These are phyloP conservation scores for Leishmania guyanensis DNA, from an alignment of 208 protist genomes.

Conservation along the genomic window DNA sequence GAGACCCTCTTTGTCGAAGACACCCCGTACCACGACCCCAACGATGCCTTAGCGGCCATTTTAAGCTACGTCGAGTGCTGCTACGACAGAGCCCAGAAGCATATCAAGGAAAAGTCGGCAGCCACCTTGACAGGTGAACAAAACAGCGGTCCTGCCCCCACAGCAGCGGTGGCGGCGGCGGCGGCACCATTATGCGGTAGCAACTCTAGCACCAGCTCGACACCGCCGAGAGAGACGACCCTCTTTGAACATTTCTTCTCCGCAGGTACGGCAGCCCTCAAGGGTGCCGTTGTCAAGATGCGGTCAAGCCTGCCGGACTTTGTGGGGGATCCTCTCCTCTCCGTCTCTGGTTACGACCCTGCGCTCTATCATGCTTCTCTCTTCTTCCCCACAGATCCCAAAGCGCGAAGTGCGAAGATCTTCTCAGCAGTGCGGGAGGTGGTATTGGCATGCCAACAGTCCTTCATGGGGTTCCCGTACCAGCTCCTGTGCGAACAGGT, in stretches of 20 bases:
- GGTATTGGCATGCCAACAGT: constrained; percentile 65
- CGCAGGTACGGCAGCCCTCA: constrained; percentile 26
- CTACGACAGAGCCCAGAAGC: constrained; percentile 37
- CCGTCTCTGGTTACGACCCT: constrained; percentile 25
- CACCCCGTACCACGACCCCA: constrained; percentile 31
- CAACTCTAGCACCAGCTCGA: neutral
- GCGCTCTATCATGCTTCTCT: constrained; percentile 25
- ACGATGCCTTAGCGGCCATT: constrained; percentile 50
- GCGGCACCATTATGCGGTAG: neutral
- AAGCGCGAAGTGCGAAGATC: constrained; percentile 36
- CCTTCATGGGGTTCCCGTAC: constrained; percentile 71
- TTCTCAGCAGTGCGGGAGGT: constrained; percentile 54
- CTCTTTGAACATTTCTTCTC: constrained; percentile 38
- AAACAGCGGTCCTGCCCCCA: neutral
- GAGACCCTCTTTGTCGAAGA: constrained; percentile 59
- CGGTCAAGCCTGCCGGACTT: constrained; percentile 38
- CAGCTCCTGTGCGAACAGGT: constrained; percentile 68
- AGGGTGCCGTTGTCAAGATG: constrained; percentile 29
- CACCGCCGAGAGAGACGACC: constrained; percentile 2
- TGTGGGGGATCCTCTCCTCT: constrained; percentile 36
- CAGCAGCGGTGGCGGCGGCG: neutral
- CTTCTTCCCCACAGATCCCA: constrained; percentile 40
- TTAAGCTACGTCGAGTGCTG: constrained; percentile 58
- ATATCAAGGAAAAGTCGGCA: constrained; percentile 22
- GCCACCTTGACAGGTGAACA: constrained; percentile 17